phyloP scores from a whole-genome alignment of 225 moss, liverwort and hornwort genomes.

The Pseudoscleropodium purum region DNA sequence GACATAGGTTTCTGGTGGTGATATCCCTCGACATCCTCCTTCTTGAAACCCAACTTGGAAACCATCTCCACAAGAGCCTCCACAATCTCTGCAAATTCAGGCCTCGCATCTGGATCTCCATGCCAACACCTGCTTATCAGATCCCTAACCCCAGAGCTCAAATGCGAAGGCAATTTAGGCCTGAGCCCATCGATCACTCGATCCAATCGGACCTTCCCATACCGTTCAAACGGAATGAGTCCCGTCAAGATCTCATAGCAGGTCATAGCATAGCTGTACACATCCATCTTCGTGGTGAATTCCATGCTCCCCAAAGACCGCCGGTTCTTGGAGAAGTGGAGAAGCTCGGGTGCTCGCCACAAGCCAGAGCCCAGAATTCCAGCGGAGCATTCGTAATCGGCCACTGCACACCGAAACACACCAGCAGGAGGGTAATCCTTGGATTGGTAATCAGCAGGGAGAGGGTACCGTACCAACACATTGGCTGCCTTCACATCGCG shows the following conservation, averaged over 20 bases:
- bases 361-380: background rate
- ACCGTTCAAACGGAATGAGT: background rate
- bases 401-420: background rate
- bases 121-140: constrained; percentile 4
- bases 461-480: background rate
- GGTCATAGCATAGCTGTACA: background rate
- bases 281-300: background rate
- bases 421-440: background rate
- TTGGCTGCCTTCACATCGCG: constrained; percentile 3
- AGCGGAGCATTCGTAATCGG: background rate
- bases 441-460: background rate
- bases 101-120: background rate
- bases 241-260: background rate
- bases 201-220: background rate
- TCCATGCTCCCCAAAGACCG: background rate
- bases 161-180: background rate
- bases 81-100: constrained; percentile 1
- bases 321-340: background rate
- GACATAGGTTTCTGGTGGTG: background rate
- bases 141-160: background rate
- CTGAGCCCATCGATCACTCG: background rate
- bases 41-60: background rate
- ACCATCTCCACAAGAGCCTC: background rate
- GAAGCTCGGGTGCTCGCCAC: background rate
- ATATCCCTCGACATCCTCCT: constrained; percentile 1